Percentiles rank a stretch among this genome's conserved stretches.
Conservation (phyloP, 208 protist genomes). For the Blastocrithidia nonstop region DNA sequence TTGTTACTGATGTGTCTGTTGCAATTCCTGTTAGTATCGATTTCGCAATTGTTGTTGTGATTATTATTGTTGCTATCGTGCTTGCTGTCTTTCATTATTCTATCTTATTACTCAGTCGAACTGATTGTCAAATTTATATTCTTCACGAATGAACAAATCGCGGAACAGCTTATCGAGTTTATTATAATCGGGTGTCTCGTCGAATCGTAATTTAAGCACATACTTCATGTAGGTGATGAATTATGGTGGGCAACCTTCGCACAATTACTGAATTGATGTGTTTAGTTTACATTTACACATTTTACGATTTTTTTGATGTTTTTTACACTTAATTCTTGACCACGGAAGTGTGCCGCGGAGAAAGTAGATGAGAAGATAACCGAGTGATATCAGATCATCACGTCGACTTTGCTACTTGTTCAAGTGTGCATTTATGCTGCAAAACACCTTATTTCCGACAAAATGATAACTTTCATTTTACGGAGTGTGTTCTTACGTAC, state of each 20-base stretch:
- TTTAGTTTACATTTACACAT: constrained; percentile 94
- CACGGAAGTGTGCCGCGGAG: constrained; percentile 94
- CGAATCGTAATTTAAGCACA: constrained; percentile 88
- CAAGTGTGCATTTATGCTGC: constrained; percentile 97
- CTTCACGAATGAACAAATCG: constrained; percentile 91
- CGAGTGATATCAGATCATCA: constrained; percentile 96
- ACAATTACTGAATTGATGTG: constrained; percentile 88
- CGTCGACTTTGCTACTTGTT: constrained; percentile 91
- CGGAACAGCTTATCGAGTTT: constrained; percentile 95
- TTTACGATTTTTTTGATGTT: constrained; percentile 96
- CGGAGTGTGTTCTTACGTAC: constrained; percentile 96
- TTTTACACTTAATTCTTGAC: constrained; percentile 89
- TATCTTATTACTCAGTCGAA: constrained; percentile 95
- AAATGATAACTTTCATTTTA: constrained; percentile 97
- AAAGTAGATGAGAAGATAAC: constrained; percentile 98
- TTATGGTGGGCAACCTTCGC: constrained; percentile 79
- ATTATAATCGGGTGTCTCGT: constrained; percentile 96
- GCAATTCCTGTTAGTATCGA: no score
- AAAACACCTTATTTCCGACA: constrained; percentile 97
- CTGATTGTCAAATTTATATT: constrained; percentile 92
- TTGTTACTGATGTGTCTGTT: no score
- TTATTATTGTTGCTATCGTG: no score
- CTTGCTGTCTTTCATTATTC: no score
- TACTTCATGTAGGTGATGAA: constrained; percentile 96
- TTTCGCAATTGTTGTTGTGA: no score